Conservation (phyloP, 306 rosid species). For the Mimosa bimucronata region DNA sequence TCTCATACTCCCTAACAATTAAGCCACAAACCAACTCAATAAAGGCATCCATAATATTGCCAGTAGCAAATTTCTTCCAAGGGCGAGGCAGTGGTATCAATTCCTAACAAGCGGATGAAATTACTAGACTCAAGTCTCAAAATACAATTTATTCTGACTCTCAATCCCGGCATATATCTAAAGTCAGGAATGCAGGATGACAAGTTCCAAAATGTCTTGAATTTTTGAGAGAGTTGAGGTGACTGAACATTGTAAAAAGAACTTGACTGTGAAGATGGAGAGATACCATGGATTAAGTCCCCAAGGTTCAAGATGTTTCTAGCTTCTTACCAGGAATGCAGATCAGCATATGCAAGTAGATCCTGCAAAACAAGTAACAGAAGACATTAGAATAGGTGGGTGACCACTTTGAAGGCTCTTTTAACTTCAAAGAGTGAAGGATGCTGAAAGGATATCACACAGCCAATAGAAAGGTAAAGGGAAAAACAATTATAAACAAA, state of each 20-base stretch:
- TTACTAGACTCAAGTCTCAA: slow-evolving; percentile 76
- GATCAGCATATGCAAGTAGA: slow-evolving; percentile 86
- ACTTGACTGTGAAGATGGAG: slow-evolving; percentile 70
- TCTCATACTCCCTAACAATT: no score
- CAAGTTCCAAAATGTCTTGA: slow-evolving; percentile 63
- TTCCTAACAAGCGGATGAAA: slow-evolving; percentile 67
- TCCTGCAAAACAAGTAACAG: slow-evolving; percentile 52
- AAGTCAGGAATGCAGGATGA: slow-evolving; percentile 87
- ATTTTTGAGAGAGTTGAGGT: slow-evolving; percentile 65
- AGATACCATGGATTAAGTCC: slow-evolving; percentile 65
- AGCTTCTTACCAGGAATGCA: slow-evolving; percentile 93
- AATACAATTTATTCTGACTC: slow-evolving; percentile 69
- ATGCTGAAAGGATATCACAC: not conserved
- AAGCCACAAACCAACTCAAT: no score
- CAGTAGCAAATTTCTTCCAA: slow-evolving; percentile 53
- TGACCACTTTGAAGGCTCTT: slow-evolving; percentile 15
- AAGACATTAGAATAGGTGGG: slow-evolving; percentile 25
- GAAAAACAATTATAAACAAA: slow-evolving; percentile 14
- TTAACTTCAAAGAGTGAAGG: slow-evolving; percentile 15
- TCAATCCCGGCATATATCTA: slow-evolving; percentile 83
- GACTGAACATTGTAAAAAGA: slow-evolving; percentile 74
- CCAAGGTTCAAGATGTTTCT: slow-evolving; percentile 79
- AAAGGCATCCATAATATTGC: no score
- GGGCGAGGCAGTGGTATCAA: slow-evolving; percentile 44
- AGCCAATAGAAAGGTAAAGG: slow-evolving; percentile 4